Base-by-base conservation (phyloP, 352 stramenopile species). In the Blastocystis sp. region DNA sequence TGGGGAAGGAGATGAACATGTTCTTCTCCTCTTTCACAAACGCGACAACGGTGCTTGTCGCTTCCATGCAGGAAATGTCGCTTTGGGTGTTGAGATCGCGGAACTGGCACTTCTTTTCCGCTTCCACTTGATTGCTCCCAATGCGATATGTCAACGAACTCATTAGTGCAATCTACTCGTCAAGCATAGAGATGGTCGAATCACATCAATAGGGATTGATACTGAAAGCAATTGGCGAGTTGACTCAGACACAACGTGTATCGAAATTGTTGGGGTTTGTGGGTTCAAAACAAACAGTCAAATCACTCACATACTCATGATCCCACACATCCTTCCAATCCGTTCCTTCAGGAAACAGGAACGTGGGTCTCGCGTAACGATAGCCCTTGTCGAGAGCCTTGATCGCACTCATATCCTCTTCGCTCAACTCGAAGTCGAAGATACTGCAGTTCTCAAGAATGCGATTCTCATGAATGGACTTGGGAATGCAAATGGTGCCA, bases 371-470 rank as follows among this genome's bases (percentile, higher is more conserved):
- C 48, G 21, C 52, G n/a, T 69, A 84, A 42, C 74, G 48, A 10
- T 52, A 42, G 3, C 60, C 92, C 63, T 92, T 90, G 89, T 95
- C 94, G 60, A 94, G 90, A 34, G 62, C 62, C 88, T 92, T 90
- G 59, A 95, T 91, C 52, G 42, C 34, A 34, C 89, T 80, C 90
- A 94, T 93, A 42, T 95, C 91, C 76, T 93, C 89, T 3, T 90
- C 89, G 11, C 88, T 91, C 2, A 95, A 89, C 62, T 90, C 87
- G 74, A 94, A 94, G 45, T 92, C 89, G 61, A 93, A 91, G 40
- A 94, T 43, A 62, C 65, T 61, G 38, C 91, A 62, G 89, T 95
- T 95, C 70, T 94, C 91, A 34, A 77, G 42, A 89, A 94, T 92
- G 42, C 92, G 91, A 48, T 89, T 54, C 11, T 34, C 28, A 28